phyloP scores from a whole-genome alignment of 148 eudicot species.

The Talinum fruticosum region DNA sequence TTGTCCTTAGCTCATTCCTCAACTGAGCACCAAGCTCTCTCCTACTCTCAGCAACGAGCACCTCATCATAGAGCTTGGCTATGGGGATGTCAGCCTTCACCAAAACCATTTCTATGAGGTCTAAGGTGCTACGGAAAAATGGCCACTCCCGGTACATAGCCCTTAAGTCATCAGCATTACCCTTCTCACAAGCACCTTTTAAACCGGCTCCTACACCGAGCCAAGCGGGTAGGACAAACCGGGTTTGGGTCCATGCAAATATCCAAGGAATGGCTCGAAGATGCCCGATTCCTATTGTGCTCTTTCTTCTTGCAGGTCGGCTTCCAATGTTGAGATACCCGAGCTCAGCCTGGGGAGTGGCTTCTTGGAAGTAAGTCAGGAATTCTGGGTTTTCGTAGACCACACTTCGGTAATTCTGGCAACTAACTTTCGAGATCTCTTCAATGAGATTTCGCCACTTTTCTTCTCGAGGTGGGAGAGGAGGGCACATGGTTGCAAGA shows the following conservation, averaged over 20 bases:
- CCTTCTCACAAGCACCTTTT: conserved; percentile 66
- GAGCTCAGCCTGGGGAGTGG: conserved; percentile 86
- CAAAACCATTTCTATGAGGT: conserved; percentile 85
- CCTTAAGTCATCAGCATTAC: conserved; percentile 58
- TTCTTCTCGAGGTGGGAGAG: conserved; percentile 68
- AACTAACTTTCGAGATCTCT: conserved; percentile 70
- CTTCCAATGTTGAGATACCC: conserved; percentile 91
- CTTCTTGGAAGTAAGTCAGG: conserved; percentile 83
- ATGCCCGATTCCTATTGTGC: conserved; percentile 57
- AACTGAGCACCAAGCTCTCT: conserved; percentile 51
- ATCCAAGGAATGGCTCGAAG: conserved; percentile 94
- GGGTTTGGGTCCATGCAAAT: conserved; percentile 91
- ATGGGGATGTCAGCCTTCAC: conserved; percentile 76
- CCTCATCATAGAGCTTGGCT: conserved; percentile 76
- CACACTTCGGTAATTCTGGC: conserved; percentile 54
- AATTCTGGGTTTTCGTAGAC: conserved; percentile 89
- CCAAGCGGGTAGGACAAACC: conserved; percentile 90
- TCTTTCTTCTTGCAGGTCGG: conserved; percentile 70
- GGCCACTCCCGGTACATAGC: conserved; percentile 94
- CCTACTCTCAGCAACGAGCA: conserved; percentile 58
- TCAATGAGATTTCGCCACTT: conserved; percentile 89
- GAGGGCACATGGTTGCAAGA: conserved; percentile 81
- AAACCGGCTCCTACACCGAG: conserved; percentile 88
- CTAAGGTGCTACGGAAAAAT: conserved; percentile 74
- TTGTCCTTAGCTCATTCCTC: conserved; percentile 56